phyloP scores from a whole-genome alignment of 306 rosid genomes.

The Crataegus laevigata region DNA sequence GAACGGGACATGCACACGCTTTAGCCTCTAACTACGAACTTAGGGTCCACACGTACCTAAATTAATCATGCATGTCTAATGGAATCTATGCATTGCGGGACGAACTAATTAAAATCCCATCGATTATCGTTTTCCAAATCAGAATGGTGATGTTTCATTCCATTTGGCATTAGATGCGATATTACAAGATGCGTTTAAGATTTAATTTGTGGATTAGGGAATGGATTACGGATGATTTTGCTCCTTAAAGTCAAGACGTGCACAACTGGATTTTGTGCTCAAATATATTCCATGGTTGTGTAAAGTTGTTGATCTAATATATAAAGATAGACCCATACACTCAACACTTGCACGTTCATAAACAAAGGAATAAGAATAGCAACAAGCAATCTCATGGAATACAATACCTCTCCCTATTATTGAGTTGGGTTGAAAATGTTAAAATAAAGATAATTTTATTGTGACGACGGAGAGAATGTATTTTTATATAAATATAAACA shows the following conservation, averaged over 20 bases:
- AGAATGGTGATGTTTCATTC: neutral
- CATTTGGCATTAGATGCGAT: neutral
- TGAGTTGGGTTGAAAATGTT: neutral
- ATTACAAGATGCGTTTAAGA: no score
- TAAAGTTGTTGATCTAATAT: neutral
- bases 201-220: neutral
- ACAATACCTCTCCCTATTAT: neutral
- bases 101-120: neutral
- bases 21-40: neutral
- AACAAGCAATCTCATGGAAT: neutral
- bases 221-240: neutral
- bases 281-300: neutral
- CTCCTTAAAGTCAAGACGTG: neutral
- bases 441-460: neutral
- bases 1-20: constrained; percentile 4
- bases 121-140: neutral
- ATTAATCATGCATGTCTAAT: no score
- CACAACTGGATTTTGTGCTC: neutral
- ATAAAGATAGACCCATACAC: neutral
- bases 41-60: no score
- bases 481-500: neutral
- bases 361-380: neutral
- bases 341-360: neutral
- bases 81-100: neutral
- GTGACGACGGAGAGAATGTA: neutral